These are phyloP conservation scores for Hura crepitans DNA, from an alignment of 441 rosid species.

Conservation along the genomic window DNA sequence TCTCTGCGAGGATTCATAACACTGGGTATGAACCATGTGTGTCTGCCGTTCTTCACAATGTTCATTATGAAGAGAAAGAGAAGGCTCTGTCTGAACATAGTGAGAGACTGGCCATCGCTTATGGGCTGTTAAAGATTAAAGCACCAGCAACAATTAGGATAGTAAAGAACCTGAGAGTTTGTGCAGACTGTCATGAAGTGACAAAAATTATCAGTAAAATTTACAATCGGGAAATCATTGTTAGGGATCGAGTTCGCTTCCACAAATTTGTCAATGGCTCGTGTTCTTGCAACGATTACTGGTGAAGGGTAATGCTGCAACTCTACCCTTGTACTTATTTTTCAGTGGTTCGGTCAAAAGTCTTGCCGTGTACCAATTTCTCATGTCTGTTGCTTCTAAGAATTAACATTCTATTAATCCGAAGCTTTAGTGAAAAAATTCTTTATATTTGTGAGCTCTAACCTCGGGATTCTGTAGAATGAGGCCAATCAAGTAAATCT, in stretches of 20 bases:
- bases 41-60: slow-evolving; percentile 14
- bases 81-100: slow-evolving; percentile 18
- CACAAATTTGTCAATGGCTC: slow-evolving; percentile 25
- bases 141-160: slow-evolving; percentile 21
- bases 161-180: slow-evolving; percentile 22
- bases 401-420: background rate
- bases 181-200: slow-evolving; percentile 26
- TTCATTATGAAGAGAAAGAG: slow-evolving; percentile 22
- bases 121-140: slow-evolving; percentile 23
- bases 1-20: background rate
- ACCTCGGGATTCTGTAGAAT: background rate
- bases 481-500: too few species aligned
- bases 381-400: background rate
- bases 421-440: background rate
- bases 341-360: background rate
- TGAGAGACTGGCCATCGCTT: slow-evolving; percentile 26
- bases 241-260: slow-evolving; percentile 23
- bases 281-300: slow-evolving; percentile 28
- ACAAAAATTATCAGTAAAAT: slow-evolving; percentile 23
- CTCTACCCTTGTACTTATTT: too few species aligned
- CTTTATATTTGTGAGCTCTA: too few species aligned
- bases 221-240: slow-evolving; percentile 21
- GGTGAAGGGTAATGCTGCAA: background rate
- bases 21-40: slow-evolving; percentile 21
- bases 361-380: background rate